A percentile compares a stretch with the other conserved stretches of the same genome.
Evolutionary conservation across 257 asterid species (phyloP).

Genomic region (Solanum stenotomum): DNA sequence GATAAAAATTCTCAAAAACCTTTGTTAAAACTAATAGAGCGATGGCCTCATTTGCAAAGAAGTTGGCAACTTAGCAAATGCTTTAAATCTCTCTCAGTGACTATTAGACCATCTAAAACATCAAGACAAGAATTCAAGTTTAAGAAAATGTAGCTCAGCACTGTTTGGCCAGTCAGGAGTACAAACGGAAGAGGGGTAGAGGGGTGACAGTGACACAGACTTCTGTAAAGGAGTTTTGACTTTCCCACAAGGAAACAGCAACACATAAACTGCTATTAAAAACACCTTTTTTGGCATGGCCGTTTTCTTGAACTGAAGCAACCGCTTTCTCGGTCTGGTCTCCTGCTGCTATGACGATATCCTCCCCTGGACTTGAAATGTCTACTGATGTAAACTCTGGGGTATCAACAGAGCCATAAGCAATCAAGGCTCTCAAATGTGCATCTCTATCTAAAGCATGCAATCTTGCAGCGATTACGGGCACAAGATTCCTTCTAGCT

Average conservation of each 20-base stretch:
- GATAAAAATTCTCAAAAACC: neutral
- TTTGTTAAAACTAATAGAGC: neutral
- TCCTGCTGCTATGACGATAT: slow-evolving; percentile 10
- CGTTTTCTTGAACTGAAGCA: slow-evolving; percentile 9
- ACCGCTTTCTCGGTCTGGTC: neutral
- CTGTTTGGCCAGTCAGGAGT: neutral
- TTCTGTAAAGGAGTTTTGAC: neutral
- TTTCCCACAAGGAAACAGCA: neutral
- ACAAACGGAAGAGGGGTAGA: neutral
- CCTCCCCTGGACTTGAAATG: slow-evolving; percentile 12
- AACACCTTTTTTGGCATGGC: slow-evolving; percentile 5
- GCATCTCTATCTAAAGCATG: neutral
- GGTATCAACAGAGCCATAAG: slow-evolving; percentile 20
- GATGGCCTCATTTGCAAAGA: neutral
- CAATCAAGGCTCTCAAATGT: slow-evolving; percentile 4
- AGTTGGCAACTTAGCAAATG: neutral
- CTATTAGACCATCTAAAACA: neutral
- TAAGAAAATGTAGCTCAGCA: neutral
- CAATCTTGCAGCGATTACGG: slow-evolving; percentile 19
- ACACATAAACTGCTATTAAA: neutral
- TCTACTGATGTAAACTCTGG: slow-evolving; percentile 17
- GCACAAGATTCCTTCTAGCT: slow-evolving; percentile 1
- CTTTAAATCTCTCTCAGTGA: neutral
- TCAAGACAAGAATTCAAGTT: neutral
- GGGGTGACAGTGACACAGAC: neutral